phyloP scores from a whole-genome alignment of 2,329 filamentous ascomycete genomes.

The Ceratocystis albifundus region DNA sequence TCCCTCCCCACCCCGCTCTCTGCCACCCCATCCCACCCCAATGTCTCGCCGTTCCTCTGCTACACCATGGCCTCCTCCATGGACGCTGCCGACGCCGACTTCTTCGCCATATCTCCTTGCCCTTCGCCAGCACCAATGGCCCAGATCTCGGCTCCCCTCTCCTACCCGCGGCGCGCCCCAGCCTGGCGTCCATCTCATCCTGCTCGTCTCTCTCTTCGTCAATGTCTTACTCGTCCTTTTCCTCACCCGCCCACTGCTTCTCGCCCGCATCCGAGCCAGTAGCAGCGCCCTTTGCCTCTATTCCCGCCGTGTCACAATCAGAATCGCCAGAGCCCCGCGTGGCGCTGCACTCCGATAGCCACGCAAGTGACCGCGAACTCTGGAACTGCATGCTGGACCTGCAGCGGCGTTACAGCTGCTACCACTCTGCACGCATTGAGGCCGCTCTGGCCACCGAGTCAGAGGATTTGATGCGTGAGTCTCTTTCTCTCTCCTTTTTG shows the following conservation, averaged over 20 bases:
- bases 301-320: background rate
- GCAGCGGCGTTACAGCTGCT: constrained; percentile 38
- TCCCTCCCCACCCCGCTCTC: too few species aligned
- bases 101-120: constrained; percentile 22
- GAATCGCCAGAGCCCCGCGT: background rate
- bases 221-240: constrained; percentile 7
- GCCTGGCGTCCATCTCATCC: constrained; percentile 2
- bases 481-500: background rate
- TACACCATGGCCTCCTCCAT: constrained; percentile 13
- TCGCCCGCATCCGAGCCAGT: background rate
- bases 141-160: background rate
- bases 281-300: background rate
- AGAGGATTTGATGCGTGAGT: constrained; percentile 38
- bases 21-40: background rate
- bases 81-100: constrained; percentile 17
- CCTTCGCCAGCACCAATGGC: constrained; percentile 3
- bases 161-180: background rate
- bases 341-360: background rate
- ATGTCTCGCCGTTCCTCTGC: constrained; percentile 18
- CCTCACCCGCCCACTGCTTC: constrained; percentile 5
- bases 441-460: constrained; percentile 35
- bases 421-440: constrained; percentile 40
- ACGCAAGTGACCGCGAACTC: constrained; percentile 27
- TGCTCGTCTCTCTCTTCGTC: constrained; percentile 17
- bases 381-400: constrained; percentile 41